Percentiles rank a stretch among this genome's conserved stretches.
phyloP scores from a whole-genome alignment of 1,284 basidiomycete species.

The Puccinia polysora region DNA sequence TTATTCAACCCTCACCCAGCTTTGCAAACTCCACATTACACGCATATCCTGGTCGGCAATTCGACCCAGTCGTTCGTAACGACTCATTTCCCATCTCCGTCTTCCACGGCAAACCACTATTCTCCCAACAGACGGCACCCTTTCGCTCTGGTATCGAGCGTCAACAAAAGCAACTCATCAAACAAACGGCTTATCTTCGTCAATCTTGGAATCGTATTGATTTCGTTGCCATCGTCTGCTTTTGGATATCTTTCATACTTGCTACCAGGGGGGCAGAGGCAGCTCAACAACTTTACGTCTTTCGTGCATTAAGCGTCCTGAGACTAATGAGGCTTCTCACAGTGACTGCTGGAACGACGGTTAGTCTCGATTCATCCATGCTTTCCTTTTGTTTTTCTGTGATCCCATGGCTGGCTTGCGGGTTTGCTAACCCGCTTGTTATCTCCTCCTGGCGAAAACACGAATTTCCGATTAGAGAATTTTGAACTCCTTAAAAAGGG shows the following conservation, averaged over 20 bases:
- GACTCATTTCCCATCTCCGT: slow-evolving; percentile 14
- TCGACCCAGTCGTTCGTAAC: neutral
- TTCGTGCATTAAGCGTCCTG: slow-evolving; percentile 82
- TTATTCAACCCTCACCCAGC: slow-evolving; percentile 9
- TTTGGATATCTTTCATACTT: slow-evolving; percentile 71
- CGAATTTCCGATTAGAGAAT: slow-evolving; percentile 72
- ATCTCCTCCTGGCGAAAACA: neutral
- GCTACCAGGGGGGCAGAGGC: slow-evolving; percentile 69
- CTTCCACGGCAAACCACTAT: slow-evolving; percentile 6
- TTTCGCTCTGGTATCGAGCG: slow-evolving; percentile 36
- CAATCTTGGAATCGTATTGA: slow-evolving; percentile 94
- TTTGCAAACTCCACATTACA: neutral
- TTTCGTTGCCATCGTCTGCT: slow-evolving; percentile 72
- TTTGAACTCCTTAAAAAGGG: slow-evolving; percentile 84
- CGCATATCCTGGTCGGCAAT: neutral
- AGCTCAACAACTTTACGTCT: slow-evolving; percentile 56
- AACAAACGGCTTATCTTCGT: slow-evolving; percentile 66
- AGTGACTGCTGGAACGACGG: slow-evolving; percentile 84
- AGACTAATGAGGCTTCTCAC: slow-evolving; percentile 76
- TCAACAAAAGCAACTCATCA: slow-evolving; percentile 43
- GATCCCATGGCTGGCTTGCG: neutral
- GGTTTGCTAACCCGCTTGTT: neutral
- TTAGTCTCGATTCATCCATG: slow-evolving; percentile 3
- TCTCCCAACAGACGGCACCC: slow-evolving; percentile 32
- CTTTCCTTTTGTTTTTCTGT: neutral